Evolutionary conservation across 768 basidiomycete genomes (phyloP).

Genomic region (Tephrocybe sp.): DNA sequence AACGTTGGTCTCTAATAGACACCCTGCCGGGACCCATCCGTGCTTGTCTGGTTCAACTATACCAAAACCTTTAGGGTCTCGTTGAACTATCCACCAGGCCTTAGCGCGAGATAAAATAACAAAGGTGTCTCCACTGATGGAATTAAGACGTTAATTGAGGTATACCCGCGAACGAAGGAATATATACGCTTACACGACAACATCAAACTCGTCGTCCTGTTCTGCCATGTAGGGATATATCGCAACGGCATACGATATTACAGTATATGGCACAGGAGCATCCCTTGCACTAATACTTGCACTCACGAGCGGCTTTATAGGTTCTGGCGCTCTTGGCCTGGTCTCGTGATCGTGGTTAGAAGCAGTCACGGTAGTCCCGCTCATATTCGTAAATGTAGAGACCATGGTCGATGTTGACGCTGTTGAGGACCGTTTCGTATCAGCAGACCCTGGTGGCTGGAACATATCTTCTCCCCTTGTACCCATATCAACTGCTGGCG

Average conservation of each 20-base stretch:
- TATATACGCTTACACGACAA: slow-evolving; percentile 71
- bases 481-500: slow-evolving; percentile 47
- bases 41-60: slow-evolving; percentile 81
- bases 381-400: slow-evolving; percentile 20
- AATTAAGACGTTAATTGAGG: slow-evolving; percentile 9
- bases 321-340: slow-evolving; percentile 20
- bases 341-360: slow-evolving; percentile 26
- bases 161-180: slow-evolving; percentile 5
- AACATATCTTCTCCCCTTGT: slow-evolving; percentile 39
- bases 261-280: slow-evolving; percentile 43
- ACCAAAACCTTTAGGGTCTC: slow-evolving; percentile 85
- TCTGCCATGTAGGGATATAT: slow-evolving; percentile 99
- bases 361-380: slow-evolving; percentile 28
- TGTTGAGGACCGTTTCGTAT: slow-evolving; percentile 14
- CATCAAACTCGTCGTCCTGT: slow-evolving; percentile 98
- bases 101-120: slow-evolving; percentile 92
- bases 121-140: slow-evolving; percentile 82
- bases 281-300: slow-evolving; percentile 33
- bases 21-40: slow-evolving; percentile 98
- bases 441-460: slow-evolving; percentile 36
- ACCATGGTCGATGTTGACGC: slow-evolving; percentile 29
- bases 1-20: slow-evolving; percentile 88
- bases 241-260: slow-evolving; percentile 92
- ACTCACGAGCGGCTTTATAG: slow-evolving; percentile 16
- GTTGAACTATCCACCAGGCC: slow-evolving; percentile 99